Evolutionary conservation across 208 protist species (phyloP).

Genomic region (Leishmania mexicana): DNA sequence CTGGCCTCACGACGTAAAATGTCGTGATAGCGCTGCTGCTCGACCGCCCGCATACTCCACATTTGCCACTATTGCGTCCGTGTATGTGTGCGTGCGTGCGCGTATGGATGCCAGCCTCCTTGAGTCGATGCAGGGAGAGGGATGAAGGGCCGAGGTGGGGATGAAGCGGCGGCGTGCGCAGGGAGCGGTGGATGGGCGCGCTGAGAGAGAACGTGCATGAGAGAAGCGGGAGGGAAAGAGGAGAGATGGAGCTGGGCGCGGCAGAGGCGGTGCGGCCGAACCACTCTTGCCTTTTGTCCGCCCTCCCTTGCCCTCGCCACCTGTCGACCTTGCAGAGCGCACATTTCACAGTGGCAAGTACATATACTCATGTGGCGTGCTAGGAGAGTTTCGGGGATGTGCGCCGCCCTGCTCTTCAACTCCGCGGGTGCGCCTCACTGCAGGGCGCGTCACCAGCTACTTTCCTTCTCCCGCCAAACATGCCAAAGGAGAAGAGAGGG

Average conservation of each 20-base stretch:
- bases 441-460: neutral
- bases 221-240: neutral
- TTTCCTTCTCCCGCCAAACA: neutral
- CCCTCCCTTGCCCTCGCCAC: neutral
- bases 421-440: neutral
- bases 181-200: neutral
- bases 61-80: no score
- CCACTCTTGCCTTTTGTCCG: neutral
- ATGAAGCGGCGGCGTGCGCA: neutral
- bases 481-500: neutral
- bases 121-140: neutral
- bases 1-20: constrained; percentile 35
- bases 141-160: neutral
- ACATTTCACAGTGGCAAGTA: neutral
- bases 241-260: neutral
- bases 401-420: neutral
- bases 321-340: neutral
- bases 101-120: neutral
- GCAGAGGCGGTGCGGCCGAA: neutral
- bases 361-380: neutral
- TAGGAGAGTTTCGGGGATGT: neutral
- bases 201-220: neutral
- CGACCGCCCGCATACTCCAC: constrained; percentile 26
- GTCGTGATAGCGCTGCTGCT: constrained; percentile 35
- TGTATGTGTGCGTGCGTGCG: neutral